Evolutionary conservation across 495 filamentous ascomycete genomes (phyloP), one percentile per base, ranked within the genome.

Genomic region (Annulohypoxylon moriforme): DNA sequence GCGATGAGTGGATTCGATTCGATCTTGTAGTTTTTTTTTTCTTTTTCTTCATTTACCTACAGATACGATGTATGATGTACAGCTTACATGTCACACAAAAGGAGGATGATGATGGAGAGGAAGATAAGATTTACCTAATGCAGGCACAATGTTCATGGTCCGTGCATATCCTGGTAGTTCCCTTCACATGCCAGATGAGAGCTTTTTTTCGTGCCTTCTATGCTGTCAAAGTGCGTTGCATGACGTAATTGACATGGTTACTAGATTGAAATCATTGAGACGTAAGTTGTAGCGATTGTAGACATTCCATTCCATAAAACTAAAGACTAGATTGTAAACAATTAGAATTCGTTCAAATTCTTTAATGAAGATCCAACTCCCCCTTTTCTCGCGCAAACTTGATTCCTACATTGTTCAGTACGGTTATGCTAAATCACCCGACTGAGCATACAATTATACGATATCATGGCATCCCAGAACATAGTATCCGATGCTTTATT

Each of bases 201-300:
- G 22, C 10, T 34, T 56, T 34, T 20, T 13, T 55, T 20, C 9
- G 20, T 24, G 20, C 46, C 53, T 29, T 31, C 42, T 4, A 9
- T 27, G 33, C 36, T 62, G 11, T 25, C 10, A 47, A 29, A 47
- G 24, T 36, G 34, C 27, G 20, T 46, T 57, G 0, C n/a, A 62
- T 72, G 69, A 72, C 64, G 69, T 72, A 68, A 60, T 68, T 10
- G 53, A 64, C 60, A 60, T 38, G 69, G 63, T 25, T 67, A 8
- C 33, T 50, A 29, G 18, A 61, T 36, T 57, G n/a, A n/a, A 11
- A 56, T 73, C 70, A 73, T 73, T 34, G 18, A 44, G 64, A 49
- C 64, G 46, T 68, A 55, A 72, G 14, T 44, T 25, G 8, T n/a
- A 22, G 31, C 24, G 36, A 40, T 8, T 33, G n/a, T 57, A 36